Conservation (phyloP, 179 eudicot genomes). For the Nepenthes alata region DNA sequence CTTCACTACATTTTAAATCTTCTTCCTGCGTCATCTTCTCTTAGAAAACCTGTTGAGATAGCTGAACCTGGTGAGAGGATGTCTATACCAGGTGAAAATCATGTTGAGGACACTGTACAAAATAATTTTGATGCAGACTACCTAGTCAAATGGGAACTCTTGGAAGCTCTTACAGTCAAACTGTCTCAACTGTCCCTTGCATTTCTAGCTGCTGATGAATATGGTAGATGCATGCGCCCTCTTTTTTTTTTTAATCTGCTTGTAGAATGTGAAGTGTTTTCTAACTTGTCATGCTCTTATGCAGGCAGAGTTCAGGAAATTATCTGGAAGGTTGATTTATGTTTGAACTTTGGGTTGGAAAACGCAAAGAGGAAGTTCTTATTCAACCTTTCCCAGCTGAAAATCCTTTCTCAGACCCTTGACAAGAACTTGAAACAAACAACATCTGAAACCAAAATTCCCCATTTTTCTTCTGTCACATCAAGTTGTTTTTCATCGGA, state of each 20-base stretch:
- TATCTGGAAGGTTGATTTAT: slow-evolving; percentile 38
- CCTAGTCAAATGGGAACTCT: slow-evolving; percentile 21
- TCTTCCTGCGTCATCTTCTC: slow-evolving; percentile 15
- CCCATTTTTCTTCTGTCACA: slow-evolving; percentile 31
- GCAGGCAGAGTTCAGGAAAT: slow-evolving; percentile 65
- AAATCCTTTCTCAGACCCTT: slow-evolving; percentile 48
- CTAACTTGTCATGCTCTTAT: slow-evolving; percentile 14
- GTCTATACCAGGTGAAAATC: slow-evolving; percentile 15
- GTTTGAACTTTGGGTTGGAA: slow-evolving; percentile 28
- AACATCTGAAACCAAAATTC: slow-evolving; percentile 24
- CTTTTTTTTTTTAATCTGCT: neutral
- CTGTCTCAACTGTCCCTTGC: slow-evolving; percentile 47
- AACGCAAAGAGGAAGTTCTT: slow-evolving; percentile 37
- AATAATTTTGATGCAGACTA: slow-evolving; percentile 11
- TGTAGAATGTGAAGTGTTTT: slow-evolving; percentile 1
- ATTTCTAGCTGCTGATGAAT: slow-evolving; percentile 51
- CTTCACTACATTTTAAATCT: slow-evolving; percentile 30
- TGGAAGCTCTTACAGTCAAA: slow-evolving; percentile 39
- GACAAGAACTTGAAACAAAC: slow-evolving; percentile 21
- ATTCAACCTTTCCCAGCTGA: slow-evolving; percentile 39
- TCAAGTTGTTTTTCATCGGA: slow-evolving; percentile 25
- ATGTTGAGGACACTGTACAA: slow-evolving; percentile 15
- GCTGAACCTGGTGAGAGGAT: slow-evolving; percentile 24
- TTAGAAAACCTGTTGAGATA: slow-evolving; percentile 12
- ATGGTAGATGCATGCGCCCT: slow-evolving; percentile 32